phyloP scores from a whole-genome alignment of 1,284 basidiomycete species.

The Cutaneotrichosporon dermatis region DNA sequence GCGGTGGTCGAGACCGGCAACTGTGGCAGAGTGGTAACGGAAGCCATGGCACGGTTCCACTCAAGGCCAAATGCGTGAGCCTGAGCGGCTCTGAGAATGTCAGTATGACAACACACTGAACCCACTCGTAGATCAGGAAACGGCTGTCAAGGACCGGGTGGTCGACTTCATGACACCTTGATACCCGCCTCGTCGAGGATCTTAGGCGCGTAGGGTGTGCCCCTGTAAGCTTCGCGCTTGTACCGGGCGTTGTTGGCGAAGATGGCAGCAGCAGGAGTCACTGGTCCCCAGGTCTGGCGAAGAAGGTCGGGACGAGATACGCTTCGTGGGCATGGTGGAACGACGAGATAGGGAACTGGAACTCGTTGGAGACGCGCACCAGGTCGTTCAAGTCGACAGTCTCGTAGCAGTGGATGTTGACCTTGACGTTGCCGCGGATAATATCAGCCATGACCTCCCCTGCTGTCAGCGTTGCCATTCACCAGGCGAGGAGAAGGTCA shows the following conservation, averaged over 20 bases:
- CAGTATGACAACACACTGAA: background rate
- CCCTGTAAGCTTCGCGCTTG: constrained; percentile 80
- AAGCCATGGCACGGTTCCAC: constrained; percentile 48
- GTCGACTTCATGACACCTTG: constrained; percentile 63
- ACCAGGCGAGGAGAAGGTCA: too few relatives aligned
- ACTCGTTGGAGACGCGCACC: constrained; percentile 68
- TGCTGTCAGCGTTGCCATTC: background rate
- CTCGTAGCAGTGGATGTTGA: constrained; percentile 76
- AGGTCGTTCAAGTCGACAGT: constrained; percentile 65
- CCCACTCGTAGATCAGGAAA: constrained; percentile 65
- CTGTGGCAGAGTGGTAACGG: constrained; percentile 72
- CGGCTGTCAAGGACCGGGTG: constrained; percentile 67
- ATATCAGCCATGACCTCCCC: constrained; percentile 79
- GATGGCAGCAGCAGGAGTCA: constrained; percentile 65
- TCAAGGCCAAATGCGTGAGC: constrained; percentile 65
- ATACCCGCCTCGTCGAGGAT: constrained; percentile 71
- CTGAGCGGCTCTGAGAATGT: constrained; percentile 60
- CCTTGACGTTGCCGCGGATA: constrained; percentile 60
- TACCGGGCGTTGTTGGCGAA: constrained; percentile 64
- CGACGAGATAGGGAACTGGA: constrained; percentile 46
- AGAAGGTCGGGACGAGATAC: constrained; percentile 73
- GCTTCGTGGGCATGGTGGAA: constrained; percentile 62
- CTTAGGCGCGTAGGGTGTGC: constrained; percentile 75
- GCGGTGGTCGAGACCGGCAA: constrained; percentile 74
- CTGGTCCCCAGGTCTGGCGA: constrained; percentile 32